Evolutionary conservation across 1,139 yeast species (phyloP).

Genomic region (Hemisphaericaspora xylanilytica): DNA sequence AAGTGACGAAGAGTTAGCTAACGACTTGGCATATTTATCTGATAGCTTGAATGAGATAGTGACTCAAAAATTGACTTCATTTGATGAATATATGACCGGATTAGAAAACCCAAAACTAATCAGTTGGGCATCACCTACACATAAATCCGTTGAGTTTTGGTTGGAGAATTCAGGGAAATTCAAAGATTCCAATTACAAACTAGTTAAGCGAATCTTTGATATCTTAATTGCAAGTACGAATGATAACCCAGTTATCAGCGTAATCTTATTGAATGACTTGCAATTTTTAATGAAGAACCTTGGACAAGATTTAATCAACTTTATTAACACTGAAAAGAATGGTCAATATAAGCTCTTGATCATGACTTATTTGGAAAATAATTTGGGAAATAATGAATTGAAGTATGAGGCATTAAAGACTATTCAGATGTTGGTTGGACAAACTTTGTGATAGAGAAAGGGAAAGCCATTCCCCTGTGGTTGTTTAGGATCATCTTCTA

Average conservation of each 20-base stretch:
- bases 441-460: slow-evolving; percentile 30
- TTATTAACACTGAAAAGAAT: slow-evolving; percentile 62
- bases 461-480: no score
- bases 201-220: slow-evolving; percentile 53
- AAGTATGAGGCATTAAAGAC: slow-evolving; percentile 94
- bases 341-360: slow-evolving; percentile 64
- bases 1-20: slow-evolving; percentile 80
- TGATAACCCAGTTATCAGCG: slow-evolving; percentile 25
- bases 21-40: slow-evolving; percentile 61
- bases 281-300: slow-evolving; percentile 43
- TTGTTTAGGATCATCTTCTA: no score
- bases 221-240: slow-evolving; percentile 28
- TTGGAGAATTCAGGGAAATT: slow-evolving; percentile 73
- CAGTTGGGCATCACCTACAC: slow-evolving; percentile 89
- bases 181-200: slow-evolving; percentile 73
- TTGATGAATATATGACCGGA: slow-evolving; percentile 89
- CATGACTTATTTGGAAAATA: slow-evolving; percentile 77
- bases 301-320: slow-evolving; percentile 65
- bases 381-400: slow-evolving; percentile 73
- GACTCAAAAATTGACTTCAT: slow-evolving; percentile 72
- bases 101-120: slow-evolving; percentile 72
- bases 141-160: slow-evolving; percentile 87
- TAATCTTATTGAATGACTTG: slow-evolving; percentile 55
- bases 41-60: slow-evolving; percentile 68
- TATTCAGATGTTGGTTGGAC: slow-evolving; percentile 87